These are phyloP conservation scores for Aspergillus glaucus DNA, from an alignment of 2,329 filamentous ascomycete species.

Conservation along the genomic window DNA sequence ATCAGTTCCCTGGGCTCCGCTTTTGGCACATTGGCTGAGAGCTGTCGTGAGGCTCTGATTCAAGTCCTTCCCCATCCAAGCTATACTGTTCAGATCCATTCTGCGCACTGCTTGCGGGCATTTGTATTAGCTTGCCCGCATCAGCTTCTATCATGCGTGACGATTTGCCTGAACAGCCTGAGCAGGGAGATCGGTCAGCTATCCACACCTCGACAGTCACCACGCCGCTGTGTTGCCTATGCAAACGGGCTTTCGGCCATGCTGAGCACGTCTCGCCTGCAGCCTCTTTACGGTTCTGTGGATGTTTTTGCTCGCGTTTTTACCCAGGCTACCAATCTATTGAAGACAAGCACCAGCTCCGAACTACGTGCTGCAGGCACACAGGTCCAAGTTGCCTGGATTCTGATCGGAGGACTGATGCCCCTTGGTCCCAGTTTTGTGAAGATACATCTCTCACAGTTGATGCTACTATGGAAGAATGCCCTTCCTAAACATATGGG, in stretches of 20 bases:
- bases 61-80: constrained; percentile 91
- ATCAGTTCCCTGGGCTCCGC: constrained; percentile 77
- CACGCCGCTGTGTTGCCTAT: constrained; percentile 79
- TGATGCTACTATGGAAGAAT: constrained; percentile 94
- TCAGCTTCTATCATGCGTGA: constrained; percentile 82
- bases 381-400: constrained; percentile 97
- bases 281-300: constrained; percentile 88
- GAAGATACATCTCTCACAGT: constrained; percentile 92
- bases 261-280: constrained; percentile 78
- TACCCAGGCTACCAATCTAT: constrained; percentile 80
- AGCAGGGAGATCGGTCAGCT: constrained; percentile 77
- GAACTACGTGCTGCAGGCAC: constrained; percentile 87
- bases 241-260: constrained; percentile 87
- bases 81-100: constrained; percentile 90
- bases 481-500: constrained; percentile 89
- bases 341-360: constrained; percentile 87
- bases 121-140: constrained; percentile 89
- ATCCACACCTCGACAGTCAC: constrained; percentile 66
- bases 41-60: constrained; percentile 76
- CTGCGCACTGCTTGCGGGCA: constrained; percentile 75
- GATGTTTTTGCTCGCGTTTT: constrained; percentile 91
- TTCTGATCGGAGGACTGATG: constrained; percentile 93
- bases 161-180: constrained; percentile 94
- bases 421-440: constrained; percentile 95
- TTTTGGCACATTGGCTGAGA: constrained; percentile 69